Conservation (phyloP, 257 asterid genomes). For the Solanum pinnatisectum region DNA sequence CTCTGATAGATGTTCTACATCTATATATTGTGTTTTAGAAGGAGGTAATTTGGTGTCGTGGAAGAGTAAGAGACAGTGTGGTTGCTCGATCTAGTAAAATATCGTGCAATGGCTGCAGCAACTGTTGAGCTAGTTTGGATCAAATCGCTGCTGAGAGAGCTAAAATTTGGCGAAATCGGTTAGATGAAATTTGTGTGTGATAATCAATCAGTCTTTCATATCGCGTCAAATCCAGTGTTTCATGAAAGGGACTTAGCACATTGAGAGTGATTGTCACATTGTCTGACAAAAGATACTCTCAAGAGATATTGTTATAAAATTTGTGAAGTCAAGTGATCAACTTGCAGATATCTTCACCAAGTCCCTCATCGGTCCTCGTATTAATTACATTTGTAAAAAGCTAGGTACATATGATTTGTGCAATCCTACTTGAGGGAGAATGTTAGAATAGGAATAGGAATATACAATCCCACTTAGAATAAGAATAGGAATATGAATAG, state of each 20-base stretch:
- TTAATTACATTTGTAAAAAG: neutral
- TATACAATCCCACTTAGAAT: neutral
- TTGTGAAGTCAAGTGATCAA: neutral
- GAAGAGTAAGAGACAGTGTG: neutral
- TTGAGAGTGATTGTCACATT: neutral
- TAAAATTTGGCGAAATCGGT: neutral
- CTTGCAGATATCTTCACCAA: neutral
- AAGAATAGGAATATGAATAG: neutral
- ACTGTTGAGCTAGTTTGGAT: neutral
- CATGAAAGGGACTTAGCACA: neutral
- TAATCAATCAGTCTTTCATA: neutral
- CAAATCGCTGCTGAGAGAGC: neutral
- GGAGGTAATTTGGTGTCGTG: neutral
- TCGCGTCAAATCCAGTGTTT: neutral
- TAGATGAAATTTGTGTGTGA: neutral
- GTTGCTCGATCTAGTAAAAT: neutral
- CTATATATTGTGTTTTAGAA: neutral
- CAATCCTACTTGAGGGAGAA: neutral
- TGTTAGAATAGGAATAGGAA: neutral
- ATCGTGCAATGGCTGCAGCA: neutral
- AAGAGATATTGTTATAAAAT: no score
- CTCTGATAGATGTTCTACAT: neutral
- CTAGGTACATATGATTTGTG: neutral
- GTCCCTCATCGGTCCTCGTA: neutral
- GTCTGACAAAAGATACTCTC: neutral